A percentile compares a stretch with the other conserved stretches of the same genome.
phyloP scores from a whole-genome alignment of 2,329 filamentous ascomycete species.

The Diaporthe destruens region DNA sequence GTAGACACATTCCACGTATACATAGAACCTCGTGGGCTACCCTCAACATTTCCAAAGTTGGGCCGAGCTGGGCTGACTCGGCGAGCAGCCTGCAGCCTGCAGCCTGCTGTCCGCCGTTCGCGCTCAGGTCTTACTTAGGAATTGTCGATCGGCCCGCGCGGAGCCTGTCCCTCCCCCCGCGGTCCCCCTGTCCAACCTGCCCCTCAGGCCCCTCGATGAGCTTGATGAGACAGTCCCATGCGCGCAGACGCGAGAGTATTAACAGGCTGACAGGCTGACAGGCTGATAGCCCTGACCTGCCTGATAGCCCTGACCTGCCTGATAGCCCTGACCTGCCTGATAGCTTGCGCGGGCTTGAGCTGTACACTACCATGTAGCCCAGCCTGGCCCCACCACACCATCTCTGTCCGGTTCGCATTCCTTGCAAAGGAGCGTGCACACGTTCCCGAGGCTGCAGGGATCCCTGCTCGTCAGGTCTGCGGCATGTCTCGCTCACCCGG shows the following conservation, averaged over 20 bases:
- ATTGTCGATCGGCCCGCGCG: constrained; percentile 25
- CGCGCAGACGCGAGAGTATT: constrained; percentile 2
- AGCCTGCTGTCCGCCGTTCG: constrained; percentile 7
- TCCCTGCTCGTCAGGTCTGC: constrained; percentile 5
- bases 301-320: too few relatives aligned
- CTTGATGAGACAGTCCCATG: constrained; percentile 31
- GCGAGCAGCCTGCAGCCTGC: background rate
- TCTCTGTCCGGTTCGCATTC: constrained; percentile 18
- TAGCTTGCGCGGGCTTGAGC: constrained; percentile 3
- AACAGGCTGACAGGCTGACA: constrained; percentile 13
- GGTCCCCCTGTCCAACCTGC: background rate
- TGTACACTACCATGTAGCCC: background rate
- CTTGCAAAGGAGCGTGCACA: background rate
- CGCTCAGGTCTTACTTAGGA: constrained; percentile 2
- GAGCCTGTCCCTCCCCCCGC: too few relatives aligned
- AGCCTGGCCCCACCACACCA: constrained; percentile 24
- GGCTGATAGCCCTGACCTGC: too few relatives aligned
- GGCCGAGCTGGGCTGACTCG: background rate
- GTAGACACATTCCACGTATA: too few relatives aligned
- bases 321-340: too few relatives aligned
- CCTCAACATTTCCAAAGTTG: constrained; percentile 8
- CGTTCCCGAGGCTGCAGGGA: constrained; percentile 21
- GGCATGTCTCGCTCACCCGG: constrained; percentile 21
- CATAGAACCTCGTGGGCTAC: background rate
- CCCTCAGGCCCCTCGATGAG: constrained; percentile 4